Conservation (phyloP, 2,329 filamentous ascomycete species). For the Emericellopsis atlantica region DNA sequence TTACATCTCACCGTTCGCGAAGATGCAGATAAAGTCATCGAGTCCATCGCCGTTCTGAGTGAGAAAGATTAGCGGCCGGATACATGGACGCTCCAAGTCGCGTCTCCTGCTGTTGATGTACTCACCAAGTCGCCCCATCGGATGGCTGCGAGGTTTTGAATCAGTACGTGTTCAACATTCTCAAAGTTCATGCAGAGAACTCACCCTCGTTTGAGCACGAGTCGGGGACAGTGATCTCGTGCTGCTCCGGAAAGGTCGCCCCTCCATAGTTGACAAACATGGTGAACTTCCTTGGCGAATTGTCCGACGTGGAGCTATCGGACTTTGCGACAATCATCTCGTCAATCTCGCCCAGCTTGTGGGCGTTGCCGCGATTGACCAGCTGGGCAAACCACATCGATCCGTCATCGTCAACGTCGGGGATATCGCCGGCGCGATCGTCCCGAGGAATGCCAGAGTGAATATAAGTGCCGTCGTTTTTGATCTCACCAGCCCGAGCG, state of each 20-base stretch:
- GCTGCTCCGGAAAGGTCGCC: not conserved
- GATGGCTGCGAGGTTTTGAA: not conserved
- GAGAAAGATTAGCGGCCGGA: not conserved
- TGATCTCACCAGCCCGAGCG: not conserved
- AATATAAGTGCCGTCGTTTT: not conserved
- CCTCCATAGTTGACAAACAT: not conserved
- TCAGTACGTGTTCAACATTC: not conserved
- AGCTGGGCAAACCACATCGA: constrained; percentile 5
- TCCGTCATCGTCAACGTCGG: not conserved
- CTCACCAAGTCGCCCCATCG: not conserved
- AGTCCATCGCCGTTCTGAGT: constrained; percentile 1
- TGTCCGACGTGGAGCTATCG: not conserved
- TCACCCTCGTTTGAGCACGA: not conserved
- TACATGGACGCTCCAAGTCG: not conserved
- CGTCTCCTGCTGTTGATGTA: not conserved
- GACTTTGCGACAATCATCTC: constrained; percentile 1
- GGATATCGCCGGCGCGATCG: not conserved
- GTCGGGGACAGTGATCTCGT: not conserved
- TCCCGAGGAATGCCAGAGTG: not conserved
- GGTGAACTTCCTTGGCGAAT: not conserved
- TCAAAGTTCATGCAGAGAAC: not conserved
- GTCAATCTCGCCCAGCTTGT: constrained; percentile 2
- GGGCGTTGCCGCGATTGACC: not conserved
- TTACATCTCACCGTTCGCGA: not conserved
- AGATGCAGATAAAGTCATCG: constrained; percentile 1